phyloP scores from a whole-genome alignment of 768 basidiomycete genomes.

The Leucosporidium scottii region DNA sequence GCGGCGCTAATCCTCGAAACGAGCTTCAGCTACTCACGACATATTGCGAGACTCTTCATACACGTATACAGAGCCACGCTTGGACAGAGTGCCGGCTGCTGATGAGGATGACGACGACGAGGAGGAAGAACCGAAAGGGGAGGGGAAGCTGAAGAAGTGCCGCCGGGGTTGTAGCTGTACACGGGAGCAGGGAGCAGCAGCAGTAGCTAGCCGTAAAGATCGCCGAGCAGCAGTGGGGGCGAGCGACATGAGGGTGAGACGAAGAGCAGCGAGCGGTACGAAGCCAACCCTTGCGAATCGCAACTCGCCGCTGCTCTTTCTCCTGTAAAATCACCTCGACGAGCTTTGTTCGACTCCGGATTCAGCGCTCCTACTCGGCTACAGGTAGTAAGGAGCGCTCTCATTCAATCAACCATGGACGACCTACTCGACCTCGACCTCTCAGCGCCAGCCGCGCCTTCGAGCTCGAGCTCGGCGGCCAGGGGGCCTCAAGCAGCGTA shows the following conservation, averaged over 20 bases:
- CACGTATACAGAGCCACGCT: not conserved
- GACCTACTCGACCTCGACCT: slow-evolving; percentile 36
- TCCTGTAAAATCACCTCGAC: too few relatives aligned
- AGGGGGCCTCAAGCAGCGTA: not conserved
- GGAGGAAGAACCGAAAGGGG: slow-evolving; percentile 3
- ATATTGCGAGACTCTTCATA: not conserved
- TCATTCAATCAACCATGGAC: slow-evolving; percentile 25
- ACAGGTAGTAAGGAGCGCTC: too few relatives aligned
- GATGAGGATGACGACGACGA: not conserved
- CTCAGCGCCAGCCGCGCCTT: not conserved
- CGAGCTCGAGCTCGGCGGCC: too few relatives aligned
- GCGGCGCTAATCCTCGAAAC: not conserved
- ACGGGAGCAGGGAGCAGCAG: not conserved
- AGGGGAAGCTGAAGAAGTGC: slow-evolving; percentile 22
- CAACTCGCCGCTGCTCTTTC: too few relatives aligned
- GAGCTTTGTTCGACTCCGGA: too few relatives aligned
- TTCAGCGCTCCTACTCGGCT: too few relatives aligned
- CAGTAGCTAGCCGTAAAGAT: not conserved
- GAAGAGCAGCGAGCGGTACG: too few relatives aligned
- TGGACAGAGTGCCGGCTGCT: not conserved
- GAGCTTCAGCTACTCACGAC: not conserved
- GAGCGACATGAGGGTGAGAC: too few relatives aligned
- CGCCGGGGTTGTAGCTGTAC: not conserved
- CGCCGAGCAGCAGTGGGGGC: too few relatives aligned
- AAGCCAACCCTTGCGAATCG: too few relatives aligned